phyloP scores from a whole-genome alignment of 306 rosid genomes.

The Cucumis cinereus region DNA sequence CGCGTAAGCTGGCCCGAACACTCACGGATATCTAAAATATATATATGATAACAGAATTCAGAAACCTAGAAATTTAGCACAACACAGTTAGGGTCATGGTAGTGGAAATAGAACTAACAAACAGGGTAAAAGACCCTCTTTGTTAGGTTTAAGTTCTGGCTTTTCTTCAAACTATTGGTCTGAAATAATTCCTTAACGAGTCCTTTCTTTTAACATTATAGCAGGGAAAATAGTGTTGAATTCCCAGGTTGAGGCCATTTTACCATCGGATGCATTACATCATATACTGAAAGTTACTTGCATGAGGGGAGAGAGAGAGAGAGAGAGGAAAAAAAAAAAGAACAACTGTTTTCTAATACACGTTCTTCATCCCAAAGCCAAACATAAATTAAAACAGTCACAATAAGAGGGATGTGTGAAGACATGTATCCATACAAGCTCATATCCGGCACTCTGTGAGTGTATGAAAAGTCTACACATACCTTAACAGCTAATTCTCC shows the following conservation, averaged over 20 bases:
- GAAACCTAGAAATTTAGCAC: neutral
- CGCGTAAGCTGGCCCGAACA: too few relatives aligned
- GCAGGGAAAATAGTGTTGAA: neutral
- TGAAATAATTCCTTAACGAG: neutral
- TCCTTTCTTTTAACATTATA: neutral
- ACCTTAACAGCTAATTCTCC: conserved; percentile 98
- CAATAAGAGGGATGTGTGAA: neutral
- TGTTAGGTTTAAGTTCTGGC: neutral
- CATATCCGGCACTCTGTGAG: neutral
- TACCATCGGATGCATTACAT: neutral
- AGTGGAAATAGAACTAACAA: neutral
- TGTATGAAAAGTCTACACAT: conserved; percentile 12
- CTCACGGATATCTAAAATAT: too few relatives aligned
- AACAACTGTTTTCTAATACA: neutral
- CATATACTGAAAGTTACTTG: neutral
- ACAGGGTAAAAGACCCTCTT: neutral
- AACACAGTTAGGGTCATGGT: too few relatives aligned
- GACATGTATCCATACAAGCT: neutral
- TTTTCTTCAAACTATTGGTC: neutral
- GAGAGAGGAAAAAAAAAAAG: too few relatives aligned
- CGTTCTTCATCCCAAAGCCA: neutral
- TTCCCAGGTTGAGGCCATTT: neutral
- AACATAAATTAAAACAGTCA: neutral
- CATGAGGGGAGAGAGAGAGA: neutral
- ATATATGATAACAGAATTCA: neutral